Percentiles rank a stretch among this genome's conserved stretches.
Evolutionary conservation across 306 rosid species (phyloP).

Genomic region (Gastrolobium villosum): DNA sequence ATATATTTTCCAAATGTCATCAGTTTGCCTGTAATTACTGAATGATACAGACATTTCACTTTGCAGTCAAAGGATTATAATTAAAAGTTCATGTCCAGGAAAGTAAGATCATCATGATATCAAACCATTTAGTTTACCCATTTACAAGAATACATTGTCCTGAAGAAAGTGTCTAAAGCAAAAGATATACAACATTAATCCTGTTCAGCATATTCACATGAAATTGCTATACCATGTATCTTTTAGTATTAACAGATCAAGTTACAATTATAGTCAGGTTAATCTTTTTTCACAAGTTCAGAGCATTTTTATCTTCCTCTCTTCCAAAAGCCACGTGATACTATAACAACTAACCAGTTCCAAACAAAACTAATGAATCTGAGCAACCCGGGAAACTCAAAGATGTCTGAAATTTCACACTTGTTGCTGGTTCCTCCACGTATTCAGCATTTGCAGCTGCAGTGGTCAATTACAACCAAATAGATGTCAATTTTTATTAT

Average conservation of each 20-base stretch:
- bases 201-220: background rate
- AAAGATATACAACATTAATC: slow-evolving; percentile 12
- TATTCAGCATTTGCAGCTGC: slow-evolving; percentile 73
- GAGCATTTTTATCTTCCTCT: slow-evolving; percentile 13
- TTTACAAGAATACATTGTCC: slow-evolving; percentile 22
- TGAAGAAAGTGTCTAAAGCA: slow-evolving; percentile 22
- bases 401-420: slow-evolving; percentile 70
- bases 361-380: slow-evolving; percentile 68
- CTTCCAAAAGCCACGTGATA: slow-evolving; percentile 4
- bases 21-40: background rate
- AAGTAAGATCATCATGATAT: slow-evolving; percentile 27
- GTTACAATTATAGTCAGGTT: background rate
- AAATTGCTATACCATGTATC: too few relatives aligned
- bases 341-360: slow-evolving; percentile 74
- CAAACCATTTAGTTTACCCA: slow-evolving; percentile 26
- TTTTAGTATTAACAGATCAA: background rate
- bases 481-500: slow-evolving; percentile 25
- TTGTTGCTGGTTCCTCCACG: slow-evolving; percentile 77
- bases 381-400: slow-evolving; percentile 74
- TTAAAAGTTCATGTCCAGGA: background rate
- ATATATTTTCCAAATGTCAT: background rate
- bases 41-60: slow-evolving; percentile 17
- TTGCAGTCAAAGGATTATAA: background rate
- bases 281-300: slow-evolving; percentile 8
- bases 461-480: slow-evolving; percentile 40